phyloP scores from a whole-genome alignment of 2,329 filamentous ascomycete species.

The Aureobasidium pullulans region DNA sequence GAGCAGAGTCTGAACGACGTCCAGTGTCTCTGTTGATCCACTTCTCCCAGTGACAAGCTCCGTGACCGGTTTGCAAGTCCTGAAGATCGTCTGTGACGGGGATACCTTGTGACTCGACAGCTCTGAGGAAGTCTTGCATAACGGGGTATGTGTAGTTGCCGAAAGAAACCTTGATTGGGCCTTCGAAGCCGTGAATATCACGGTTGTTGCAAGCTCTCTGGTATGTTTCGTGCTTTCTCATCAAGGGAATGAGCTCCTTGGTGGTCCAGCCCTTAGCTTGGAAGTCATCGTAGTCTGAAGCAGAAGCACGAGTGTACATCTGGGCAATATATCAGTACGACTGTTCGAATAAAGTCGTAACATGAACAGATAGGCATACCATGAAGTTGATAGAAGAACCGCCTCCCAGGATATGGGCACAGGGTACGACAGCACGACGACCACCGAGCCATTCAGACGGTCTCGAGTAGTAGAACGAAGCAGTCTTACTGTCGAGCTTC shows the following conservation, averaged over 20 bases:
- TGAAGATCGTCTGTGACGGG: conserved; percentile 64
- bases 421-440: conserved; percentile 65
- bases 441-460: conserved; percentile 66
- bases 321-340: conserved; percentile 21
- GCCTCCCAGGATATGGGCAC: conserved; percentile 60
- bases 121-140: conserved; percentile 70
- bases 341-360: no score
- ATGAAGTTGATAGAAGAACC: conserved; percentile 69
- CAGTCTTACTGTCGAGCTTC: conserved; percentile 73
- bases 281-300: conserved; percentile 71
- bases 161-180: conserved; percentile 76
- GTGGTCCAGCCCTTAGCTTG: conserved; percentile 74
- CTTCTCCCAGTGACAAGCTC: conserved; percentile 77
- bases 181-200: conserved; percentile 68
- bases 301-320: conserved; percentile 68
- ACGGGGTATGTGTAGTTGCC: conserved; percentile 73
- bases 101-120: conserved; percentile 65
- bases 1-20: conserved; percentile 67
- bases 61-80: conserved; percentile 50
- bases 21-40: conserved; percentile 71
- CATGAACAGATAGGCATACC: conserved; percentile 33
- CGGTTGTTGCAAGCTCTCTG: conserved; percentile 49
- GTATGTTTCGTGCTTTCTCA: conserved; percentile 77
- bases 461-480: conserved; percentile 72
- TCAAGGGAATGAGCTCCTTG: conserved; percentile 65